A percentile compares a stretch with the other conserved stretches of the same genome.
Evolutionary conservation across 2,329 filamentous ascomycete genomes (phyloP).

Genomic region (Teratosphaeria epicoccoides): DNA sequence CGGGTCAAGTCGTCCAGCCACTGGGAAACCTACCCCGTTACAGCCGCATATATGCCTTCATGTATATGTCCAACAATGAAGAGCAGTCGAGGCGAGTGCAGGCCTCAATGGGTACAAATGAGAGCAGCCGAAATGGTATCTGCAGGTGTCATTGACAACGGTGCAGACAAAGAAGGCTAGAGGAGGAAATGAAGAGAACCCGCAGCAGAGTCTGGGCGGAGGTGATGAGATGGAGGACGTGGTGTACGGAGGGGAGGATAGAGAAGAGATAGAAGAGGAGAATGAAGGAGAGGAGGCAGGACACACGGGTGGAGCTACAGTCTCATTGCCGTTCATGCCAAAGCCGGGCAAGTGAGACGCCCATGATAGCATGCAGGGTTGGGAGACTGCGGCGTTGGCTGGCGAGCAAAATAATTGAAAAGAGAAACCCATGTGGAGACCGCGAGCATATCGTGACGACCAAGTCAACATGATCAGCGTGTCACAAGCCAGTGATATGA

Average conservation of each 20-base stretch:
- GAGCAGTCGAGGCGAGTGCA: background rate
- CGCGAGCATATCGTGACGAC: background rate
- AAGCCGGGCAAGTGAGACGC: background rate
- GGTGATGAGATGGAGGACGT: background rate
- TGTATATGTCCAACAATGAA: background rate
- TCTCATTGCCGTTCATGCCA: too few relatives aligned
- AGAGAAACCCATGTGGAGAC: background rate
- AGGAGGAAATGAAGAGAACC: background rate
- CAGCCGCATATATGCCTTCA: background rate
- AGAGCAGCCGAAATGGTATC: background rate
- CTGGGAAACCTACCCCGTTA: background rate
- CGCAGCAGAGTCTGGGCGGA: background rate
- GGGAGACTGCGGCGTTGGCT: background rate
- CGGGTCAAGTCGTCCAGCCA: background rate
- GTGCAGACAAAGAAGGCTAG: background rate
- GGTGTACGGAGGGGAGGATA: background rate
- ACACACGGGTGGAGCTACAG: background rate
- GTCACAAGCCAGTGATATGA: background rate
- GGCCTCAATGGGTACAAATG: background rate
- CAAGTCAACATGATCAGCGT: background rate
- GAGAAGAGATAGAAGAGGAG: background rate
- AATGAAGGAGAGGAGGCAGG: background rate
- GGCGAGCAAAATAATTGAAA: background rate
- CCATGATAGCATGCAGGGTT: background rate
- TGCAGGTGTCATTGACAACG: background rate